phyloP scores from a whole-genome alignment of 176 grass and related monocot genomes.

The Panicum miliaceum region DNA sequence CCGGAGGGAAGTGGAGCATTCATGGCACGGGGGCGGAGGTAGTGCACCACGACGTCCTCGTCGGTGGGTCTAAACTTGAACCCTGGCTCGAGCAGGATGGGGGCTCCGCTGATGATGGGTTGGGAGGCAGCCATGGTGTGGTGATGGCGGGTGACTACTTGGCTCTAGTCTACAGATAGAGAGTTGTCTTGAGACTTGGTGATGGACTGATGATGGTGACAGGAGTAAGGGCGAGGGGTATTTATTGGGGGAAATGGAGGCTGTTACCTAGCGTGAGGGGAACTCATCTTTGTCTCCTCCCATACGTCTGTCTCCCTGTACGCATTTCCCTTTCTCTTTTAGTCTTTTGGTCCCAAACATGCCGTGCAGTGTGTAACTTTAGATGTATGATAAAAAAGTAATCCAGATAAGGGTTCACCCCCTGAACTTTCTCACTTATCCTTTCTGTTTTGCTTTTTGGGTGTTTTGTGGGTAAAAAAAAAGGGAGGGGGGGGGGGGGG shows the following conservation, averaged over 20 bases:
- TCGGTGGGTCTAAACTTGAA: neutral
- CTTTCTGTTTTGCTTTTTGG: neutral
- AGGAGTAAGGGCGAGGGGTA: neutral
- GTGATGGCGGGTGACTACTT: neutral
- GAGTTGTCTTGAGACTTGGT: neutral
- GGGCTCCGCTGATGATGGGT: neutral
- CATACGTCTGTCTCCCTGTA: neutral
- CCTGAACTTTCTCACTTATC: neutral
- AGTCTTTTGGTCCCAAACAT: too few species aligned
- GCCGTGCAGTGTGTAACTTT: too few species aligned
- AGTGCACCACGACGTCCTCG: neutral
- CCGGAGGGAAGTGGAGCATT: neutral
- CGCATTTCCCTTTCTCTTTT: neutral
- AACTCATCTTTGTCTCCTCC: neutral
- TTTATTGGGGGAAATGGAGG: neutral
- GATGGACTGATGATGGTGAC: too few species aligned
- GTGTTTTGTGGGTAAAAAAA: neutral
- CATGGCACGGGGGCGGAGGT: neutral
- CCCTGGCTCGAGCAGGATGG: neutral
- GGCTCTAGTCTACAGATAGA: neutral
- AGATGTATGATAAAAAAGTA: neutral
- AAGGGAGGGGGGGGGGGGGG: too few species aligned
- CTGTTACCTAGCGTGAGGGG: neutral
- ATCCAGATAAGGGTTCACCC: neutral
- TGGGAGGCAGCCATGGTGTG: neutral